Evolutionary conservation across 805 yeast species (phyloP).

Genomic region (Yamadazyma nakazawae): DNA sequence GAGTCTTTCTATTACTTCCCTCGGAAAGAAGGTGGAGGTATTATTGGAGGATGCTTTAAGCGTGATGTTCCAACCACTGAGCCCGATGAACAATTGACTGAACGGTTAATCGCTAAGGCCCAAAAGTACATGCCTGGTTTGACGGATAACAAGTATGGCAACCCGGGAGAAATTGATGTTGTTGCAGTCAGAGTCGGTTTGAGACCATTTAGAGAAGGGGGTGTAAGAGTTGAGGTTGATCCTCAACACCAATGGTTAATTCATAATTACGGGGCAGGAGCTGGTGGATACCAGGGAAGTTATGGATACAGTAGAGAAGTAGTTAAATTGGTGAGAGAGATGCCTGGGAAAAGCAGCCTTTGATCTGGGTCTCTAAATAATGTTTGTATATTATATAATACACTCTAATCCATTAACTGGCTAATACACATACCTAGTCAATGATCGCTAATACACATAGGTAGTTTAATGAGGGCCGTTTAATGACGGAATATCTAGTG

Average conservation of each 20-base stretch:
- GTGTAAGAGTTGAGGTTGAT: slow-evolving; percentile 34
- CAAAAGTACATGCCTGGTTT: slow-evolving; percentile 37
- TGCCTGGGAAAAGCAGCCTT: neutral
- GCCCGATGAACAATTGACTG: slow-evolving; percentile 42
- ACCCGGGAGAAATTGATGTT: slow-evolving; percentile 28
- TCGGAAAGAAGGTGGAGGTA: slow-evolving; percentile 70
- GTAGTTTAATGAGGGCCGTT: too few relatives aligned
- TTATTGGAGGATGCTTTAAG: slow-evolving; percentile 54
- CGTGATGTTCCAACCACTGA: slow-evolving; percentile 14
- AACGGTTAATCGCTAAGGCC: slow-evolving; percentile 48
- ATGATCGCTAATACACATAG: too few relatives aligned
- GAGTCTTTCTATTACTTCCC: slow-evolving; percentile 63
- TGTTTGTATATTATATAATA: neutral
- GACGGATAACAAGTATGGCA: slow-evolving; percentile 24
- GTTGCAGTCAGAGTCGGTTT: slow-evolving; percentile 35
- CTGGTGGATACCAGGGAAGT: slow-evolving; percentile 75
- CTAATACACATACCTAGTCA: too few relatives aligned
- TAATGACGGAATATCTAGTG: slow-evolving; percentile 10
- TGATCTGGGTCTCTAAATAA: too few relatives aligned
- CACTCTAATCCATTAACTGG: neutral
- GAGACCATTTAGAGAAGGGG: slow-evolving; percentile 36
- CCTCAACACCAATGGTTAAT: slow-evolving; percentile 35
- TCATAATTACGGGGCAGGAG: slow-evolving; percentile 72
- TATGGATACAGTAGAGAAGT: slow-evolving; percentile 58
- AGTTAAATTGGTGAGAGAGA: slow-evolving; percentile 16